Base-by-base conservation (phyloP, 2,329 filamentous ascomycete genomes). In the Colletotrichum cordylinicola region DNA sequence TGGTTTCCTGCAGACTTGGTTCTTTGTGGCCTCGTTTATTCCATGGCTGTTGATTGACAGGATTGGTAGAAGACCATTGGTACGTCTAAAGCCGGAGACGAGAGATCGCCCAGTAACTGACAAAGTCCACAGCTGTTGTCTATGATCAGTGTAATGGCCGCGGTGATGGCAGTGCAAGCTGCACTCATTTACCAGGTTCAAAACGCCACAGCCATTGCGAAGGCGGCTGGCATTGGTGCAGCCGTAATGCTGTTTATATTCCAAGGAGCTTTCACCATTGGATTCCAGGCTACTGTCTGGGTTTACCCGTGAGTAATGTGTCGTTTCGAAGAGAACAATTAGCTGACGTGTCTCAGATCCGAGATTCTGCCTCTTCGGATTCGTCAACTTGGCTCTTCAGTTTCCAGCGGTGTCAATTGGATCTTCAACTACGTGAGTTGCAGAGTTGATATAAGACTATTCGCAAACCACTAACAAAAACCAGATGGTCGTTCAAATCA, bases 1-100 rank as follows among this genome's bases (percentile, higher is more conserved):
- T n/a, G 88, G 89, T 39, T 87, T 89, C 77, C 82, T 90, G 15
- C 87, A 89, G 80, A 89, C 88, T 0, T 87, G 84, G 84, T 85
- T 84, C 72, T 86, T 86, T 70, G 33, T 83, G 13, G 84, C 84
- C 2, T 85, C 83, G 9, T 84, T 82, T 33, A 86, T 88, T 58
- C 88, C 87, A 1, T 88, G 86, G 84, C 85, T 87, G 77, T 80
- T 88, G 58, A 88, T 89, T 67, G 82, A 87, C 74, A 85, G 85
- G 68, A 83, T 89, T 24, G 88, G 88, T 35, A 84, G 88, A 56
- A 82, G 86, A 10, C 73, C 73, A 12, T 29, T 75, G 64, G 73
- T 73, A 58, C 10, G 48, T n/a, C n/a, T n/a, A n/a, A n/a, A n/a
- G n/a, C n/a, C 7, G 6, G 2, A 13, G 8, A 3, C 16, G 16